A percentile compares a stretch with the other conserved stretches of the same genome.
These are phyloP conservation scores for Ceriops tagal DNA, from an alignment of 345 rosid species.

Conservation along the genomic window DNA sequence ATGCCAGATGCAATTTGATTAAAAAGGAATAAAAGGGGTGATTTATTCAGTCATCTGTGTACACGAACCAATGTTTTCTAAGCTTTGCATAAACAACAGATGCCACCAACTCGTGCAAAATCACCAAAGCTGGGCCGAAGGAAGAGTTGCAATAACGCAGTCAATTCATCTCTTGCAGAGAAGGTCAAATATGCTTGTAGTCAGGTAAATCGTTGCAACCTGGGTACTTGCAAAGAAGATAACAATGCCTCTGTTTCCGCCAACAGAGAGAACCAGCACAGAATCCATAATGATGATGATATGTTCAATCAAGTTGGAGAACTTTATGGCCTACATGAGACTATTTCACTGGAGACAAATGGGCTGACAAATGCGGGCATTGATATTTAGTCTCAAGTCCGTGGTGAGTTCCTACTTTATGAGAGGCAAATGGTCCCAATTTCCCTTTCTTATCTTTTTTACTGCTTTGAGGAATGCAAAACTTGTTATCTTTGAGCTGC, in stretches of 20 bases:
- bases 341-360: constrained; percentile 24
- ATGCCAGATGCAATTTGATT: too few species aligned
- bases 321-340: neutral
- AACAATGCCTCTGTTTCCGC: constrained; percentile 9
- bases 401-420: constrained; percentile 36
- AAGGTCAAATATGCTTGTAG: constrained; percentile 2
- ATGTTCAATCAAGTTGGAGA: constrained; percentile 4
- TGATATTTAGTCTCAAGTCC: constrained; percentile 24
- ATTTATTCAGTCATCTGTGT: neutral
- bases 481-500: constrained; percentile 24
- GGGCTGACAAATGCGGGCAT: constrained; percentile 29
- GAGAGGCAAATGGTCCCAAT: constrained; percentile 20
- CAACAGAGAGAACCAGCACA: constrained; percentile 18
- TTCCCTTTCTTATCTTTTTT: constrained; percentile 12
- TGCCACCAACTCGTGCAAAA: constrained; percentile 39
- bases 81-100: constrained; percentile 15
- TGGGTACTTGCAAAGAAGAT: constrained; percentile 20
- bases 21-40: neutral
- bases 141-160: constrained; percentile 27
- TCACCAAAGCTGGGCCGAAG: constrained; percentile 34
- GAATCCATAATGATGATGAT: constrained; percentile 15
- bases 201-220: constrained; percentile 22
- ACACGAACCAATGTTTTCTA: neutral
- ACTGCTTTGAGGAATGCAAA: constrained; percentile 31
- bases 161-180: constrained; percentile 10